These are phyloP conservation scores for Beauveria caledonica DNA, from an alignment of 2,329 filamentous ascomycete genomes.

Conservation along the genomic window DNA sequence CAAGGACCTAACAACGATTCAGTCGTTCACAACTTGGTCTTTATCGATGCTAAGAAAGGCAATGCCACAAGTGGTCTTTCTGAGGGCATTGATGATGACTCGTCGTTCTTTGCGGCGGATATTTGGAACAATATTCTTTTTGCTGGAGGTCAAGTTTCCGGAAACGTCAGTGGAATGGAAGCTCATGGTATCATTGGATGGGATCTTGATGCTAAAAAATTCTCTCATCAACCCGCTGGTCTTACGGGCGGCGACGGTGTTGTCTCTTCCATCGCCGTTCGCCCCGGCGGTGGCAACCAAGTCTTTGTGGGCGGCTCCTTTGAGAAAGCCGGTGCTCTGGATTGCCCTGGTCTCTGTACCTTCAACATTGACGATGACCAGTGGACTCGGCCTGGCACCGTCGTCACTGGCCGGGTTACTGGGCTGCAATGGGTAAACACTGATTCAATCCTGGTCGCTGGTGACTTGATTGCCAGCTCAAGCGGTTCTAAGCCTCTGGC, in stretches of 20 bases:
- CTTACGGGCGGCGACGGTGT: conserved; percentile 61
- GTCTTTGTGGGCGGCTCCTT: conserved; percentile 86
- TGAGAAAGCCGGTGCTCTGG: conserved; percentile 70
- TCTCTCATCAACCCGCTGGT: conserved; percentile 64
- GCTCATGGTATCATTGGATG: conserved; percentile 74
- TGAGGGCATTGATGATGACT: conserved; percentile 57
- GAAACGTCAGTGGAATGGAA: conserved; percentile 51
- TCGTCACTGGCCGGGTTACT: conserved; percentile 61
- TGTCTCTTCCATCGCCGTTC: conserved; percentile 69
- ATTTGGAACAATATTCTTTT: conserved; percentile 62
- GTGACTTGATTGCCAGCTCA: conserved; percentile 61
- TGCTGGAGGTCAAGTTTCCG: conserved; percentile 73
- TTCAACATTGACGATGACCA: conserved; percentile 63
- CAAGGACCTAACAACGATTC: conserved; percentile 55
- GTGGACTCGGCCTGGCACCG: conserved; percentile 73
- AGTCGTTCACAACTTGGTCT: conserved; percentile 67
- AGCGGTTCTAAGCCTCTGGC: conserved; percentile 58
- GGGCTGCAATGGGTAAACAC: conserved; percentile 69
- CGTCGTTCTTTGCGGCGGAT: conserved; percentile 66
- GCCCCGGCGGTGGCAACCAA: conserved; percentile 55
- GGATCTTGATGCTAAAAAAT: conserved; percentile 58
- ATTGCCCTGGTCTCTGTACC: conserved; percentile 73
- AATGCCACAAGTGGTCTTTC: conserved; percentile 62
- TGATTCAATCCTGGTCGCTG: conserved; percentile 66
- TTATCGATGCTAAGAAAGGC: conserved; percentile 69